Evolutionary conservation across 441 rosid species (phyloP).

Genomic region (Melastoma candidum): DNA sequence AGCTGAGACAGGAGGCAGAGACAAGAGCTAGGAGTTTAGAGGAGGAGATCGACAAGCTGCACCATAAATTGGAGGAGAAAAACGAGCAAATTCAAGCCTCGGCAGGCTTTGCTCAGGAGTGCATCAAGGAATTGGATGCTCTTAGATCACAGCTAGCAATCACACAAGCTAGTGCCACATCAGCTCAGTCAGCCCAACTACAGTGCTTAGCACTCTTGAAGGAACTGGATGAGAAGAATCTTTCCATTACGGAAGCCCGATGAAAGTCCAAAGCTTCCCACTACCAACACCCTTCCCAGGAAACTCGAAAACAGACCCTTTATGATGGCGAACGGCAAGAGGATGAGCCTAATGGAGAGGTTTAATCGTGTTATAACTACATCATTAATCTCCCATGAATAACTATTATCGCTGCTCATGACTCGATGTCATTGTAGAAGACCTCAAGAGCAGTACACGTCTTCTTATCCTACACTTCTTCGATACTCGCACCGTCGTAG

Average conservation of each 20-base stretch:
- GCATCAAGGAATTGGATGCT: constrained; percentile 49
- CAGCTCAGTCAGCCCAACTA: constrained; percentile 71
- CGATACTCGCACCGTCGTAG: too few relatives aligned
- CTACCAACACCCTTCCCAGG: too few relatives aligned
- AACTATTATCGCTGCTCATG: too few relatives aligned
- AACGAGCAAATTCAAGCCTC: constrained; percentile 56
- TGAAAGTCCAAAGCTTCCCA: too few relatives aligned
- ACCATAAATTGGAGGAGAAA: constrained; percentile 48
- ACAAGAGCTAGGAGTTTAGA: constrained; percentile 59
- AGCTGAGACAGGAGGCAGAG: constrained; percentile 68
- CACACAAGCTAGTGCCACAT: constrained; percentile 58
- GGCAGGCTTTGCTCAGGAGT: constrained; percentile 62
- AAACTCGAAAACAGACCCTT: too few relatives aligned
- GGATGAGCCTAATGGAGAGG: too few relatives aligned
- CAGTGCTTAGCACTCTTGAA: constrained; percentile 51
- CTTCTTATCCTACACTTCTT: too few relatives aligned
- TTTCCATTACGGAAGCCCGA: constrained; percentile 37
- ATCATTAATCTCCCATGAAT: too few relatives aligned
- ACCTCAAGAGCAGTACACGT: too few relatives aligned
- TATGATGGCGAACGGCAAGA: too few relatives aligned
- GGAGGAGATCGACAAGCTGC: constrained; percentile 38
- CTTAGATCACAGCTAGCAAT: constrained; percentile 57
- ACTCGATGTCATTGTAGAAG: too few relatives aligned
- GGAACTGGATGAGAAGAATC: constrained; percentile 57
- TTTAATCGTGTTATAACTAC: too few relatives aligned